Percentiles rank a stretch among this genome's conserved stretches.
phyloP scores from a whole-genome alignment of 2,329 filamentous ascomycete genomes.

The Aspergillus ruber region DNA sequence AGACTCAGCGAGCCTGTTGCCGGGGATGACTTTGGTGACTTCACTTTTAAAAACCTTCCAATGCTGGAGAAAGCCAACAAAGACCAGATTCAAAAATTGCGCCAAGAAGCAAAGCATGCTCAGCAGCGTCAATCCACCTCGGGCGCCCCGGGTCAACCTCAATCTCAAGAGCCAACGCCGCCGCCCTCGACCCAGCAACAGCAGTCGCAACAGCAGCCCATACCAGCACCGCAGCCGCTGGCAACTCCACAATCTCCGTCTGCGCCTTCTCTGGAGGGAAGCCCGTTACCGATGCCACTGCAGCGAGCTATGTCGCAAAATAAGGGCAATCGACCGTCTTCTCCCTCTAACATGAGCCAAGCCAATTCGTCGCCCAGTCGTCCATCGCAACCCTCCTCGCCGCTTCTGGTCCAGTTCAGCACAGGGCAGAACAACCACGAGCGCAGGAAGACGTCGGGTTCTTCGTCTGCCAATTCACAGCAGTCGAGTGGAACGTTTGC shows the following conservation, averaged over 20 bases:
- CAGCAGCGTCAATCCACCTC: slow-evolving; percentile 46
- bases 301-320: slow-evolving; percentile 78
- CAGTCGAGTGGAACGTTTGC: slow-evolving; percentile 66
- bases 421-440: slow-evolving; percentile 69
- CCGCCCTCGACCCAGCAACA: background rate
- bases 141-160: slow-evolving; percentile 11
- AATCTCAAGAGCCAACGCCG: slow-evolving; percentile 12
- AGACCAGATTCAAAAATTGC: slow-evolving; percentile 92
- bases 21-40: slow-evolving; percentile 90
- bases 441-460: slow-evolving; percentile 85
- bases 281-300: slow-evolving; percentile 72
- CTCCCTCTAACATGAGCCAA: slow-evolving; percentile 73
- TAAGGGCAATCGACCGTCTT: slow-evolving; percentile 73
- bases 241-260: slow-evolving; percentile 45
- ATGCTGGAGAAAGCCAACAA: slow-evolving; percentile 98
- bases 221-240: slow-evolving; percentile 5
- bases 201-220: slow-evolving; percentile 1
- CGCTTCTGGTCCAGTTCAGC: slow-evolving; percentile 92
- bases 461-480: slow-evolving; percentile 75
- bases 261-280: slow-evolving; percentile 68
- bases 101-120: slow-evolving; percentile 77
- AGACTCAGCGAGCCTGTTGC: slow-evolving; percentile 84
- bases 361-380: slow-evolving; percentile 81
- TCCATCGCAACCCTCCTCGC: slow-evolving; percentile 76
- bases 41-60: slow-evolving; percentile 94